Percentiles rank a stretch among this genome's conserved stretches.
Conservation (phyloP, 148 eudicot genomes). For the Pharnaceum exiguum region DNA sequence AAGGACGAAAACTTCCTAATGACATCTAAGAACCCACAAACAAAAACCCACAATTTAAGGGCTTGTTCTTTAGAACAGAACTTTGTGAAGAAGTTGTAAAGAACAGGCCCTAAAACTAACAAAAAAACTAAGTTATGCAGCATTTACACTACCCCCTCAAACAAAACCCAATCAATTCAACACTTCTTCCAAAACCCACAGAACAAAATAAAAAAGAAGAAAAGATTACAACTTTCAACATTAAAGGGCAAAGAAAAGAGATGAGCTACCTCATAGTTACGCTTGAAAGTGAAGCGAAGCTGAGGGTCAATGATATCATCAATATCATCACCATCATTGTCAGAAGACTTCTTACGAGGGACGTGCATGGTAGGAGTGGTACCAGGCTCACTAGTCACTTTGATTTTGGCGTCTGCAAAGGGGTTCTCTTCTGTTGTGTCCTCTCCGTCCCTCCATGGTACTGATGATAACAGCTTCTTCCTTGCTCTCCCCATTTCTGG, state of each 20-base stretch:
- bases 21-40: too few species aligned
- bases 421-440: slow-evolving; percentile 32
- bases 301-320: slow-evolving; percentile 66
- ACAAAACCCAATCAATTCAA: too few species aligned
- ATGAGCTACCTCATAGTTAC: slow-evolving; percentile 59
- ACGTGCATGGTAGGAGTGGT: slow-evolving; percentile 75
- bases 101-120: too few species aligned
- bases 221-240: background rate
- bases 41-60: too few species aligned
- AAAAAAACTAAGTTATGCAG: too few species aligned
- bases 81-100: too few species aligned
- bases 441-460: slow-evolving; percentile 83
- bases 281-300: slow-evolving; percentile 80
- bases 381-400: slow-evolving; percentile 58
- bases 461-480: slow-evolving; percentile 80
- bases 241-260: background rate
- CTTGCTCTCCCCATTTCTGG: slow-evolving; percentile 47
- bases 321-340: slow-evolving; percentile 17
- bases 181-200: background rate
- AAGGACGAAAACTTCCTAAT: too few species aligned
- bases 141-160: too few species aligned
- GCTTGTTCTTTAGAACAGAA: too few species aligned
- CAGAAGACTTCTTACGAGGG: slow-evolving; percentile 43
- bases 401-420: slow-evolving; percentile 71
- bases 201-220: background rate